Evolutionary conservation across 176 grass and related monocot genomes (phyloP), one percentile per base, ranked within the genome.

Genomic region (Zoysia pacifica): DNA sequence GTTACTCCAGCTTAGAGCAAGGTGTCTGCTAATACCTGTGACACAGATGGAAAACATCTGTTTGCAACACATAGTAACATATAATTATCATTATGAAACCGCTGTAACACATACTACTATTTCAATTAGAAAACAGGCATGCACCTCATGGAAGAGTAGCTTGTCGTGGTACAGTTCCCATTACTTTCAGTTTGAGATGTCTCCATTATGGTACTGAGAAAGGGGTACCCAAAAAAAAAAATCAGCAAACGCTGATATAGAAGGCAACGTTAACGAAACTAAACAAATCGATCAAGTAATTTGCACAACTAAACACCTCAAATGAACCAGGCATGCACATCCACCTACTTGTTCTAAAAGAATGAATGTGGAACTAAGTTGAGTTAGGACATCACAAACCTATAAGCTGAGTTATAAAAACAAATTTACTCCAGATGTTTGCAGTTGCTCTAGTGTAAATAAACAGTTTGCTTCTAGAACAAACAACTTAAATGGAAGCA

Each of bases 161-260:
- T 48, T 39, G 67, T 9, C 10, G 44, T 28, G 11, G 9, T n/a
- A 64, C 18, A 85, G 28, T 63, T 67, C 58, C 66, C 59, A 62
- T 61, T 59, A 62, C 48, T 61, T 81, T 89, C 81, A 92, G 86
- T 82, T 92, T 73, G 90, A 76, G 51, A 92, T 84, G 54, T 89
- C 83, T 9, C 90, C 86, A 55, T 92, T 92, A 80, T 86, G 79
- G 50, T 86, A 89, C 83, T 89, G 86, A 3, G 48, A 28, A 89
- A 69, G 45, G 54, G 14, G 48, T 53, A 52, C 7, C 18, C 44
- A 45, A 9, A 58, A 35, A 52, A 28, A 28, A 40, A 43, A 8
- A 9, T 85, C 71, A 83, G 39, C 42, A 48, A 35, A 43, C 7
- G 28, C 12, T 18, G 16, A 55, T 39, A 52, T 16, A 10, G 48